phyloP scores from a whole-genome alignment of 2,329 filamentous ascomycete species.

The Monilinia polystroma region DNA sequence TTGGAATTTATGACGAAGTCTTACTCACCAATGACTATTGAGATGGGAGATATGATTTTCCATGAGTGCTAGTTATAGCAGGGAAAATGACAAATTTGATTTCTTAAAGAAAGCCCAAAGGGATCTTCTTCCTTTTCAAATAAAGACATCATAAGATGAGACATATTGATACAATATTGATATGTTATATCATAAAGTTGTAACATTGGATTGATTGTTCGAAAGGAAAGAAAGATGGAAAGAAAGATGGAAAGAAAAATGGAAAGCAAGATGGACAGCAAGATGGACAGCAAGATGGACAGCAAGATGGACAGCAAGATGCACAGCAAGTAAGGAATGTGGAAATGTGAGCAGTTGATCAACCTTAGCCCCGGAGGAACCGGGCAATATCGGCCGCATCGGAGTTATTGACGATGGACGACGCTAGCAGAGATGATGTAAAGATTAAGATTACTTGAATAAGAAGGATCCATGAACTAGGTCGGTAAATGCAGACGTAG shows the following conservation, averaged over 20 bases:
- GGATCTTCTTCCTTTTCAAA: background rate
- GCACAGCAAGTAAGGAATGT: too few species aligned
- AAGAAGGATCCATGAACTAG: too few species aligned
- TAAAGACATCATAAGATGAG: constrained; percentile 8
- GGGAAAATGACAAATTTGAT: too few species aligned
- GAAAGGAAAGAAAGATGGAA: background rate
- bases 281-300: background rate
- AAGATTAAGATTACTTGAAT: too few species aligned
- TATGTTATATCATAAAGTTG: background rate
- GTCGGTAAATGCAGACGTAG: too few species aligned
- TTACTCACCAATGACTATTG: background rate
- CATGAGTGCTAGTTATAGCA: background rate
- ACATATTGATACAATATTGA: constrained; percentile 1
- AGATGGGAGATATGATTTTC: background rate
- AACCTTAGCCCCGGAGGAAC: background rate
- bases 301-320: background rate
- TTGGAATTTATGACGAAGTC: background rate
- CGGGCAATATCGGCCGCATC: background rate
- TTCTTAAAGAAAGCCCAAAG: background rate
- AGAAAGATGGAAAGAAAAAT: too few species aligned
- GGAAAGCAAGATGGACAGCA: too few species aligned
- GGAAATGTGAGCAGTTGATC: background rate
- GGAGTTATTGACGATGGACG: background rate
- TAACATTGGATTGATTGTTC: background rate
- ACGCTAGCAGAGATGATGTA: too few species aligned